Percentiles rank a stretch among this genome's conserved stretches.
Evolutionary conservation across 1,284 basidiomycete species (phyloP).

Genomic region (Ganoderma multipileum): DNA sequence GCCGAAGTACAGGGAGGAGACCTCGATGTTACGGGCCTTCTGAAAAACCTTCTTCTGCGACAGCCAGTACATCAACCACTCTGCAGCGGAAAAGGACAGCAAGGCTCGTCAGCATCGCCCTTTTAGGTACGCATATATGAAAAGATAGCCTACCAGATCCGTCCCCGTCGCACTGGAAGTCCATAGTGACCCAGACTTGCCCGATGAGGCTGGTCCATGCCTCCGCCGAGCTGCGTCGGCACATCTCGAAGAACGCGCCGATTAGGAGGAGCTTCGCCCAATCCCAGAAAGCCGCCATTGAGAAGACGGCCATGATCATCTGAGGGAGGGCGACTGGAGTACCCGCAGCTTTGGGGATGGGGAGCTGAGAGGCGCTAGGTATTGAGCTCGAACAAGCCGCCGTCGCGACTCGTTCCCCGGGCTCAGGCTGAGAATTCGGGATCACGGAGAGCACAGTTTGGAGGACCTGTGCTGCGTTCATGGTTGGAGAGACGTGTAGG

Average conservation of each 20-base stretch:
- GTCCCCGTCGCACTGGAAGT: slow-evolving; percentile 63
- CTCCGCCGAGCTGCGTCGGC: slow-evolving; percentile 52
- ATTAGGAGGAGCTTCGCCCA: slow-evolving; percentile 69
- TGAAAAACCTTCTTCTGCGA: slow-evolving; percentile 22
- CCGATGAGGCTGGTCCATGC: slow-evolving; percentile 53
- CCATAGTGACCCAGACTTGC: slow-evolving; percentile 67
- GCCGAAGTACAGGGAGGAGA: slow-evolving; percentile 13
- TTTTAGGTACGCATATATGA: neutral
- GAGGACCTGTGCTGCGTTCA: slow-evolving; percentile 27
- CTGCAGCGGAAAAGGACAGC: slow-evolving; percentile 2
- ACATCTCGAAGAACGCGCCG: slow-evolving; percentile 65
- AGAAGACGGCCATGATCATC: slow-evolving; percentile 48
- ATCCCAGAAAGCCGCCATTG: slow-evolving; percentile 61
- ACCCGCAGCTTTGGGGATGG: neutral
- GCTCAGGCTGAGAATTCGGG: slow-evolving; percentile 8
- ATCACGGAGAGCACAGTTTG: slow-evolving; percentile 27
- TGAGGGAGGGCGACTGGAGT: slow-evolving; percentile 38
- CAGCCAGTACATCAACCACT: slow-evolving; percentile 30
- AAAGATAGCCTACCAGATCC: slow-evolving; percentile 58
- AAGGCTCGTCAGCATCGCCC: neutral
- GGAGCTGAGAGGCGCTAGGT: neutral
- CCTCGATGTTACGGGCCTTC: slow-evolving; percentile 21
- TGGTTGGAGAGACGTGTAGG: neutral
- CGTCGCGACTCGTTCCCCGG: neutral
- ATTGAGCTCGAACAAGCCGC: neutral